Percentiles rank a stretch among this genome's conserved stretches.
Conservation (phyloP, 495 filamentous ascomycete species). For the Lasiosphaeria ovina region DNA sequence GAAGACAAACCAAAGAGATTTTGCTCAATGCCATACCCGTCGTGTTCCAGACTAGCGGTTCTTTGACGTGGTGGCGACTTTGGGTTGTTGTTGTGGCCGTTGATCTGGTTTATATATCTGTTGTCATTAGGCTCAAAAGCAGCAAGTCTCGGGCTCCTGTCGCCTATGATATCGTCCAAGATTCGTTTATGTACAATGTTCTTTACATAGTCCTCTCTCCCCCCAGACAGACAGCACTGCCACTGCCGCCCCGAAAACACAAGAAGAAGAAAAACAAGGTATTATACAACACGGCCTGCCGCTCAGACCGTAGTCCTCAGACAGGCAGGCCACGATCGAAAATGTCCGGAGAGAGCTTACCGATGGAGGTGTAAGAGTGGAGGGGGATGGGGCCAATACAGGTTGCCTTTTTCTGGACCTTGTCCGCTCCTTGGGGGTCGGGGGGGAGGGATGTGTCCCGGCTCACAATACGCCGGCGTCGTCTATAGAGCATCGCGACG, state of each 20-base stretch:
- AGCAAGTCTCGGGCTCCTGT: slow-evolving; percentile 2
- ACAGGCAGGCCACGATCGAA: neutral
- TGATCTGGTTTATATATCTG: neutral
- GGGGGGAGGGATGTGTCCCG: too few species aligned
- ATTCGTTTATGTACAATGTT: slow-evolving; percentile 18
- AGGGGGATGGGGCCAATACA: neutral
- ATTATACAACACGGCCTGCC: slow-evolving; percentile 4
- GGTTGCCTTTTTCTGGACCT: neutral
- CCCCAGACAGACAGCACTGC: slow-evolving; percentile 4
- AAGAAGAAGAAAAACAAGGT: slow-evolving; percentile 6
- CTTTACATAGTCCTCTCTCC: neutral
- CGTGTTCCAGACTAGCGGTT: too few species aligned
- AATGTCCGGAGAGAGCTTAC: neutral
- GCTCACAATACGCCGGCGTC: neutral
- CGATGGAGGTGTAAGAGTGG: neutral
- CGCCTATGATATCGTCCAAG: slow-evolving; percentile 10
- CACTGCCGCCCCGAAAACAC: slow-evolving; percentile 5
- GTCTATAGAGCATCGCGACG: neutral
- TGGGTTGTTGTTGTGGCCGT: neutral
- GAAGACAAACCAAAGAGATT: too few species aligned
- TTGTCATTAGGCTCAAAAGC: slow-evolving; percentile 11
- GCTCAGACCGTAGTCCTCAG: neutral
- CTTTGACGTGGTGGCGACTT: too few species aligned
- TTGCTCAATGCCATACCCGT: too few species aligned
- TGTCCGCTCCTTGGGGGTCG: neutral